These are phyloP conservation scores for Trypanosoma mega DNA, from an alignment of 208 protist genomes.

Conservation along the genomic window DNA sequence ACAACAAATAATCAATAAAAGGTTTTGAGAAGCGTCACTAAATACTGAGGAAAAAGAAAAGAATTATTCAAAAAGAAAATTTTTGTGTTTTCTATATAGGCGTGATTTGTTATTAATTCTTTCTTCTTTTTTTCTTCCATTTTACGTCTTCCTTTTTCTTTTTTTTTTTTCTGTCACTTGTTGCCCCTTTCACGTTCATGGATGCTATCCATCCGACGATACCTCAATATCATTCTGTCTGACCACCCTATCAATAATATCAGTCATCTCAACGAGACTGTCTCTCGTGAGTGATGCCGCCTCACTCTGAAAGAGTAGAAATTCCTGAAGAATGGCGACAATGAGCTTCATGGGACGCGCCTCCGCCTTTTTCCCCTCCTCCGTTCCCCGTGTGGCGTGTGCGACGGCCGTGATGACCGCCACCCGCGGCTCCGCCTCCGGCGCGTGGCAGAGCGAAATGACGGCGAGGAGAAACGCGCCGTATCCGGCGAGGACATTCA, in stretches of 20 bases:
- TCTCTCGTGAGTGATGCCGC: constrained; percentile 65
- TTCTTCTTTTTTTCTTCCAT: no score
- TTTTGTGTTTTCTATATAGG: no score
- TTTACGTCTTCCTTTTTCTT: constrained; percentile 9
- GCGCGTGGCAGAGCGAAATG: constrained; percentile 41
- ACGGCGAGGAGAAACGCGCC: constrained; percentile 70
- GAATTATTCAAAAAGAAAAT: no score
- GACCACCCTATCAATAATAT: constrained; percentile 44
- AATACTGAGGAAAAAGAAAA: no score
- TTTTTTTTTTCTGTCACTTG: not conserved
- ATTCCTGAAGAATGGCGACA: constrained; percentile 85
- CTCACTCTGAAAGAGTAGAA: constrained; percentile 82
- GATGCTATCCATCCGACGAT: constrained; percentile 8
- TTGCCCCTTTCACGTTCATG: constrained; percentile 3
- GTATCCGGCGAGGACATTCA: constrained; percentile 79
- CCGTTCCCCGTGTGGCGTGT: constrained; percentile 30
- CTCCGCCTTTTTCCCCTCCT: constrained; percentile 17
- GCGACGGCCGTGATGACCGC: constrained; percentile 67
- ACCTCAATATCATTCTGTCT: constrained; percentile 58
- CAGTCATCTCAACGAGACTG: constrained; percentile 44
- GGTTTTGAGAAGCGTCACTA: no score
- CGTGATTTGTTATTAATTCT: no score
- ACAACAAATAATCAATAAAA: no score
- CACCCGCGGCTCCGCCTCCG: constrained; percentile 36
- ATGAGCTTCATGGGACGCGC: constrained; percentile 66